Conservation (phyloP, 176 grass and related monocot genomes). For the Oryza rufipogon region DNA sequence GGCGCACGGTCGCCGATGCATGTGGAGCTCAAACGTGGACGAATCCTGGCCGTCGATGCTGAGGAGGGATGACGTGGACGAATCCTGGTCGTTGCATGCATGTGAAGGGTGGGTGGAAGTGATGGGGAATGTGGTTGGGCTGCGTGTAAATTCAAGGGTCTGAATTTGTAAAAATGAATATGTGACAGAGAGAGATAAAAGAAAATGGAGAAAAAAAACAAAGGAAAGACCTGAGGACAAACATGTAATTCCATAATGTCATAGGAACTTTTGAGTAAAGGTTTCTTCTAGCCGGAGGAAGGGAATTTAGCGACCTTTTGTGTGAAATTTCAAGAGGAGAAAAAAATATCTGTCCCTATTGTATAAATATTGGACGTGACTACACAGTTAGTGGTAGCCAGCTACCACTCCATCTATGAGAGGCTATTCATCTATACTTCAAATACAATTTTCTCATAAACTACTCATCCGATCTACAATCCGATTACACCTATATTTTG, state of each 20-base stretch:
- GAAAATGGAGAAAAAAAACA: background rate
- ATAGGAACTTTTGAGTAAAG: conserved; percentile 7
- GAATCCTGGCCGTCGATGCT: conserved; percentile 31
- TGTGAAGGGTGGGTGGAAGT: background rate
- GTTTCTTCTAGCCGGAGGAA: conserved; percentile 33
- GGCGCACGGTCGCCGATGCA: background rate
- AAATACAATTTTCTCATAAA: too few species aligned
- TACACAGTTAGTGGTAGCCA: too few species aligned
- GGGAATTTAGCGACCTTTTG: conserved; percentile 36
- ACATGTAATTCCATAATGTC: background rate
- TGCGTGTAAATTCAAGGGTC: conserved; percentile 12
- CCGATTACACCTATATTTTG: too few species aligned
- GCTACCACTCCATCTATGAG: too few species aligned
- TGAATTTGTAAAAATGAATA: background rate
- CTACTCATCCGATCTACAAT: too few species aligned
- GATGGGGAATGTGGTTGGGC: conserved; percentile 7
- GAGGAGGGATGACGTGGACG: background rate
- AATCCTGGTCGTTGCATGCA: conserved; percentile 33
- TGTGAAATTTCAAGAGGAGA: conserved; percentile 13
- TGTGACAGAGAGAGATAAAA: background rate
- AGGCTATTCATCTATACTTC: too few species aligned
- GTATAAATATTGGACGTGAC: background rate
- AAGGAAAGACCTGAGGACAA: background rate
- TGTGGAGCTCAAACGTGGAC: conserved; percentile 13
- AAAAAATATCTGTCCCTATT: background rate